phyloP scores from a whole-genome alignment of 2,329 filamentous ascomycete species.

The Aspergillus spinulosporus region DNA sequence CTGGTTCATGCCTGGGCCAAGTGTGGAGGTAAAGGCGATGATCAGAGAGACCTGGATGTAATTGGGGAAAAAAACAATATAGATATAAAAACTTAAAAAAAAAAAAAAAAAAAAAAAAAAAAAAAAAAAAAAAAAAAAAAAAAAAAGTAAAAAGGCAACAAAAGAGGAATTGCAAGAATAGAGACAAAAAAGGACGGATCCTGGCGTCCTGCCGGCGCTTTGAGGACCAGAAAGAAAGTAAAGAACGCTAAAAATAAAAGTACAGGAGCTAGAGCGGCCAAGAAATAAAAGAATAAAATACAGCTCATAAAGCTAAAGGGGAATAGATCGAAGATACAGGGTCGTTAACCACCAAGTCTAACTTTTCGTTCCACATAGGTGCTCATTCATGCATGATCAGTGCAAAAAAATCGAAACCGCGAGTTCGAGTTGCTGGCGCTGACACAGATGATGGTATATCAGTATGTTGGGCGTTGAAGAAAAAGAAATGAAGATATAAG shows the following conservation, averaged over 20 bases:
- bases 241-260: conserved; percentile 19
- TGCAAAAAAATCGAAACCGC: conserved; percentile 19
- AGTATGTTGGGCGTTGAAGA: conserved; percentile 12
- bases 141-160: background rate
- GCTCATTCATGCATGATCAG: conserved; percentile 29
- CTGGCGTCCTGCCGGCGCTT: conserved; percentile 3
- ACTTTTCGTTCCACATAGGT: conserved; percentile 29
- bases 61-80: background rate
- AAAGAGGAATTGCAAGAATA: conserved; percentile 7
- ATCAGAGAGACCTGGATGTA: background rate
- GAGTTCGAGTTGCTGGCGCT: conserved; percentile 13
- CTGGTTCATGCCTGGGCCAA: background rate
- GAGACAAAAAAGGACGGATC: conserved; percentile 3
- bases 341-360: conserved; percentile 26
- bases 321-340: conserved; percentile 17
- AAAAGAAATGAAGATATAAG: conserved; percentile 6
- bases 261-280: conserved; percentile 2
- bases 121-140: too few species aligned
- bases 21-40: background rate
- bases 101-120: too few species aligned
- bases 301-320: conserved; percentile 23
- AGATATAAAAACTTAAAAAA: too few species aligned
- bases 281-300: conserved; percentile 11
- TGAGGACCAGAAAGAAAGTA: conserved; percentile 1
- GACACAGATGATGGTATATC: conserved; percentile 14